Conservation (phyloP, 1,284 basidiomycete species). For the Kalmanozyma brasiliensis region DNA sequence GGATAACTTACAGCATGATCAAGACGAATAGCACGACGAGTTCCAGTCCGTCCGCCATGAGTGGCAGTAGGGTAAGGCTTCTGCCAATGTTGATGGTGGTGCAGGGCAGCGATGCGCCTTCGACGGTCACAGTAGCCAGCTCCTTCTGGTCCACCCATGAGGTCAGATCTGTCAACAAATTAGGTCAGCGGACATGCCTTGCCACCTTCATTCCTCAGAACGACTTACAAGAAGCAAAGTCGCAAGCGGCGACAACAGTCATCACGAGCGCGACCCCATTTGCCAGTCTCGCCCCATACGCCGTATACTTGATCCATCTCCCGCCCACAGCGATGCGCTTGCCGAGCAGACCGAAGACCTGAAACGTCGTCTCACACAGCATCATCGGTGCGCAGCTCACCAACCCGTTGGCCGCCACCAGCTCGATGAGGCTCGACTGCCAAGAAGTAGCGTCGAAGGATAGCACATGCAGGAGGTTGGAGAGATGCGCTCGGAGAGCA, state of each 20-base stretch:
- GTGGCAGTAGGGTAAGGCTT: slow-evolving; percentile 33
- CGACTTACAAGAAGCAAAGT: slow-evolving; percentile 30
- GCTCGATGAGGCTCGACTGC: slow-evolving; percentile 8
- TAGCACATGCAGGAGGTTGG: slow-evolving; percentile 6
- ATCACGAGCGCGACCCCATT: slow-evolving; percentile 37
- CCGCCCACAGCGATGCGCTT: slow-evolving; percentile 17
- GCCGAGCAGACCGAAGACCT: slow-evolving; percentile 32
- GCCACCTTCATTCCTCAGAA: background rate
- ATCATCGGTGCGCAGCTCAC: slow-evolving; percentile 28
- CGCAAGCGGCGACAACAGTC: slow-evolving; percentile 22
- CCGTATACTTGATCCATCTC: slow-evolving; percentile 21
- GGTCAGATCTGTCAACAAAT: slow-evolving; percentile 3
- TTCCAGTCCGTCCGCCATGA: slow-evolving; percentile 23
- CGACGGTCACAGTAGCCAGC: slow-evolving; percentile 3
- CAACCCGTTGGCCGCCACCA: slow-evolving; percentile 26
- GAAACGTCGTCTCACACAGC: slow-evolving; percentile 28
- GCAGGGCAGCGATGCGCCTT: slow-evolving; percentile 2
- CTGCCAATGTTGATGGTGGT: slow-evolving; percentile 20
- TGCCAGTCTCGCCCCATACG: slow-evolving; percentile 13
- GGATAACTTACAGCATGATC: slow-evolving; percentile 19
- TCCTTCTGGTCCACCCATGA: slow-evolving; percentile 16
- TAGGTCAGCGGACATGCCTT: no score
- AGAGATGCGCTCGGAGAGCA: slow-evolving; percentile 15
- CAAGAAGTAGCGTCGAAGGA: slow-evolving; percentile 2
- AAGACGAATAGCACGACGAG: slow-evolving; percentile 23